A percentile compares a stretch with the other conserved stretches of the same genome.
These are phyloP conservation scores for Coemansia javaensis DNA, from an alignment of 192 early-diverging fungal genomes.

Conservation along the genomic window DNA sequence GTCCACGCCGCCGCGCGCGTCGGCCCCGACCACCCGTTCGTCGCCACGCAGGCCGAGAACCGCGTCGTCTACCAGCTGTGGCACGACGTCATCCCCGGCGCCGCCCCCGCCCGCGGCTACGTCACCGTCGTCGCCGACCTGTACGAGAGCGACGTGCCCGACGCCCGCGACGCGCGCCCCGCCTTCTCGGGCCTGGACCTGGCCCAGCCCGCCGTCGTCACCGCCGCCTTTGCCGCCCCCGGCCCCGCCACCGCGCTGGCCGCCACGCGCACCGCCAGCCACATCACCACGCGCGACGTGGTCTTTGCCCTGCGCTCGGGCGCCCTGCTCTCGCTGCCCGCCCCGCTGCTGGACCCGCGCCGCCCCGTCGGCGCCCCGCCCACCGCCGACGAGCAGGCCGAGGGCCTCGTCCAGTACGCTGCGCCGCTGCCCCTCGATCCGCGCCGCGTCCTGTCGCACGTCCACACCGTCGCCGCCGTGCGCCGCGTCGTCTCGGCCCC, in stretches of 20 bases:
- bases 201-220: constrained; percentile 64
- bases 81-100: constrained; percentile 59
- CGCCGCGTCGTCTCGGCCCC: constrained; percentile 65
- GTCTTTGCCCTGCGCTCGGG: constrained; percentile 53
- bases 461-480: constrained; percentile 61
- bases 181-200: constrained; percentile 71
- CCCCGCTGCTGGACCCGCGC: constrained; percentile 76
- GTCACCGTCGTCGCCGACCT: constrained; percentile 81
- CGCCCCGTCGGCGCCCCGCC: constrained; percentile 63
- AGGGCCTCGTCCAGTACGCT: constrained; percentile 73
- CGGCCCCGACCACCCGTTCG: constrained; percentile 48
- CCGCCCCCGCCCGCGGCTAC: constrained; percentile 58
- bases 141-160: constrained; percentile 71
- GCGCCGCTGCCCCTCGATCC: constrained; percentile 70
- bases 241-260: constrained; percentile 73
- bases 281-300: constrained; percentile 84
- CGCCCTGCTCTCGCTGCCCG: constrained; percentile 40
- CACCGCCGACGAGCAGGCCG: constrained; percentile 84
- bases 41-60: constrained; percentile 79
- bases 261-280: constrained; percentile 75
- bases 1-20: constrained; percentile 58
- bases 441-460: constrained; percentile 72
- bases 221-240: constrained; percentile 73
- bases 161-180: constrained; percentile 66
- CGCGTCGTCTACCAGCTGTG: constrained; percentile 85